Percentiles rank a stretch among this genome's conserved stretches.
Evolutionary conservation across 2,329 filamentous ascomycete genomes (phyloP).

Genomic region (Chlorencoelia australis): DNA sequence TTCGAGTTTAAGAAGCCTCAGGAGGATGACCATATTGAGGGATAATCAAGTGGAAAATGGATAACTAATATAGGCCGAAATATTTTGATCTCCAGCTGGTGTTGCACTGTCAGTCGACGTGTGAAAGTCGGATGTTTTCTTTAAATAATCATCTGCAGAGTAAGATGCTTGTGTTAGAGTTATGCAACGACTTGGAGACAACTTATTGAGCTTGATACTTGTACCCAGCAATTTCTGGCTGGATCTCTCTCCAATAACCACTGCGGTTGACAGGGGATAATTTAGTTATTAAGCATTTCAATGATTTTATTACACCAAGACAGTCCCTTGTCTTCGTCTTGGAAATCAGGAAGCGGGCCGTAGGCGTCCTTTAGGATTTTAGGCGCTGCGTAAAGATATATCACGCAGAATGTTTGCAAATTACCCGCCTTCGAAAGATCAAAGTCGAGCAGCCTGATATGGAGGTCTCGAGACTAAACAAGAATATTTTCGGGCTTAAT

Average conservation of each 20-base stretch:
- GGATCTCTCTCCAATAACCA: background rate
- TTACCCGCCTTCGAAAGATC: slow-evolving; percentile 58
- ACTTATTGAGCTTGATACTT: background rate
- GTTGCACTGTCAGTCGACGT: too few species aligned
- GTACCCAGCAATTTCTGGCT: background rate
- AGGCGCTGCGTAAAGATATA: slow-evolving; percentile 88
- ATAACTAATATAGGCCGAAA: too few species aligned
- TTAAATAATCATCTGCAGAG: too few species aligned
- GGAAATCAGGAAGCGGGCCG: background rate
- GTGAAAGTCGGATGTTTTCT: too few species aligned
- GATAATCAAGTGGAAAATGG: too few species aligned
- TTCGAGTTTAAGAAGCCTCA: too few species aligned
- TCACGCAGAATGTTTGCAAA: slow-evolving; percentile 82
- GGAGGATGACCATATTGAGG: too few species aligned
- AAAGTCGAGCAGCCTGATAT: slow-evolving; percentile 14
- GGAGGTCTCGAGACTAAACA: slow-evolving; percentile 41
- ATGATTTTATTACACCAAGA: slow-evolving; percentile 1
- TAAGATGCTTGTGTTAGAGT: background rate
- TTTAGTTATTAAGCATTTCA: background rate
- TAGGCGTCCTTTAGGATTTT: slow-evolving; percentile 78
- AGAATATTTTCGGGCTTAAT: too few species aligned
- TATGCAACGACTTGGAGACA: background rate
- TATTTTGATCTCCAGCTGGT: too few species aligned
- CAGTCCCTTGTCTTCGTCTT: background rate
- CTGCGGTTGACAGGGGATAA: background rate